phyloP scores from a whole-genome alignment of 805 yeast species.

The Ogataea polymorpha region DNA sequence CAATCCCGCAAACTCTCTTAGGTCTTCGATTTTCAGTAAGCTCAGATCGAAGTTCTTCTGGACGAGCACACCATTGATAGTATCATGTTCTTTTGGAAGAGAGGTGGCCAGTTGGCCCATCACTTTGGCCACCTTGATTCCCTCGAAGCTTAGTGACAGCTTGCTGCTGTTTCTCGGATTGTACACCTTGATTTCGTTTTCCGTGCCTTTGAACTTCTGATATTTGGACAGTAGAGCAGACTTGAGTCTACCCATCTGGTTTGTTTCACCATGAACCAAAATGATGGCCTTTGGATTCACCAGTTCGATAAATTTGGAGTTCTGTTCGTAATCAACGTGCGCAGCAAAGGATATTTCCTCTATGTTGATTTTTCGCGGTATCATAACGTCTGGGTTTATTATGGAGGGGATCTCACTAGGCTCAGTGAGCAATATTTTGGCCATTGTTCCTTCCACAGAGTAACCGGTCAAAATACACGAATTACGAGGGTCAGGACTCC shows the following conservation, averaged over 20 bases:
- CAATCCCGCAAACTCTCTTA: slow-evolving; percentile 83
- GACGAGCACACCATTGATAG: slow-evolving; percentile 79
- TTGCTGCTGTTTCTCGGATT: slow-evolving; percentile 91
- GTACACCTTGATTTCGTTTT: slow-evolving; percentile 83
- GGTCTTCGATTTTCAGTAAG: slow-evolving; percentile 78
- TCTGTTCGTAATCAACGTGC: slow-evolving; percentile 95
- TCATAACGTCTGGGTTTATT: slow-evolving; percentile 72
- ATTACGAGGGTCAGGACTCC: slow-evolving; percentile 97
- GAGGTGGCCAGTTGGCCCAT: slow-evolving; percentile 52
- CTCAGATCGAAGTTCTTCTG: slow-evolving; percentile 88
- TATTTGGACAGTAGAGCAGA: slow-evolving; percentile 89
- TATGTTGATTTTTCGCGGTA: slow-evolving; percentile 82
- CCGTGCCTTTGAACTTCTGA: slow-evolving; percentile 75
- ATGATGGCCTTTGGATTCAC: slow-evolving; percentile 84
- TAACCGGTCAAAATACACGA: slow-evolving; percentile 90
- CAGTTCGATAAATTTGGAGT: slow-evolving; percentile 83
- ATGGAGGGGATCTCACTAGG: slow-evolving; percentile 88
- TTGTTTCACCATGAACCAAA: slow-evolving; percentile 94
- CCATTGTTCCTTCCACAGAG: slow-evolving; percentile 98
- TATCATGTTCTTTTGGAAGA: slow-evolving; percentile 37
- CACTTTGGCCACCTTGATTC: slow-evolving; percentile 77
- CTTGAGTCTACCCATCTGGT: slow-evolving; percentile 97
- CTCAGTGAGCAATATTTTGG: slow-evolving; percentile 81
- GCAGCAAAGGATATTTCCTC: slow-evolving; percentile 99
- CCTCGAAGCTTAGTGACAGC: slow-evolving; percentile 72